A percentile compares a stretch with the other conserved stretches of the same genome.
Conservation (phyloP, 2,329 filamentous ascomycete species). For the Fusarium abutilonis region DNA sequence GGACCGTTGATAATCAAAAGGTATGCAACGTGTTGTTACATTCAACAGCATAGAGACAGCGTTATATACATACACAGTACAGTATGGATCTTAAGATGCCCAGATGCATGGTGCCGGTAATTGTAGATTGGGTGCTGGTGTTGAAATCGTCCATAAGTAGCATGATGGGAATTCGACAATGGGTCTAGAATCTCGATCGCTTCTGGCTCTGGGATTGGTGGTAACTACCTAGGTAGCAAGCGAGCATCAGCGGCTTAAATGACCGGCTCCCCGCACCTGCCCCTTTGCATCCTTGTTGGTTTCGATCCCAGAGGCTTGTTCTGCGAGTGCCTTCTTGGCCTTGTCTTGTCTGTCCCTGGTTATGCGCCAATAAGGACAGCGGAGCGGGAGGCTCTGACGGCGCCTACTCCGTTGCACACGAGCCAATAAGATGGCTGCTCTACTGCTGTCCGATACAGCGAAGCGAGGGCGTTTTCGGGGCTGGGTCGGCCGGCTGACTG, state of each 20-base stretch:
- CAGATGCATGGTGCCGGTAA: conserved; percentile 5
- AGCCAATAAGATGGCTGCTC: conserved; percentile 6
- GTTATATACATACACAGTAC: background rate
- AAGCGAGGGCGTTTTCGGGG: too few species aligned
- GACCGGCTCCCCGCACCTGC: conserved; percentile 29
- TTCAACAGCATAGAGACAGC: background rate
- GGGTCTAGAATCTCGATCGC: conserved; percentile 41
- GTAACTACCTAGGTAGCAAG: background rate
- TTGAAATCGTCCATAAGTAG: conserved; percentile 30
- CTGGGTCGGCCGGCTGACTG: background rate
- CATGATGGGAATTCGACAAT: conserved; percentile 39
- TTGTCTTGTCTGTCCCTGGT: conserved; percentile 3
- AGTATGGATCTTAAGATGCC: conserved; percentile 3
- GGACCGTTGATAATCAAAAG: background rate
- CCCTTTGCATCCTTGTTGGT: conserved; percentile 14
- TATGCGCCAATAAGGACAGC: background rate
- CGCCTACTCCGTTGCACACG: background rate
- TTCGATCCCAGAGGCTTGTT: conserved; percentile 20
- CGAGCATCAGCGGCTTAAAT: conserved; percentile 7
- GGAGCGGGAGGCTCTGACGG: conserved; percentile 8
- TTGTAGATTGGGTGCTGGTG: conserved; percentile 14
- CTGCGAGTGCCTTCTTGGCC: conserved; percentile 11
- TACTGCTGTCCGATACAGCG: background rate
- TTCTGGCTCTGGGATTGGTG: conserved; percentile 19
- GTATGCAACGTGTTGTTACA: conserved; percentile 9